phyloP scores from a whole-genome alignment of 352 stramenopile genomes.

The Pythium phragmitis region DNA sequence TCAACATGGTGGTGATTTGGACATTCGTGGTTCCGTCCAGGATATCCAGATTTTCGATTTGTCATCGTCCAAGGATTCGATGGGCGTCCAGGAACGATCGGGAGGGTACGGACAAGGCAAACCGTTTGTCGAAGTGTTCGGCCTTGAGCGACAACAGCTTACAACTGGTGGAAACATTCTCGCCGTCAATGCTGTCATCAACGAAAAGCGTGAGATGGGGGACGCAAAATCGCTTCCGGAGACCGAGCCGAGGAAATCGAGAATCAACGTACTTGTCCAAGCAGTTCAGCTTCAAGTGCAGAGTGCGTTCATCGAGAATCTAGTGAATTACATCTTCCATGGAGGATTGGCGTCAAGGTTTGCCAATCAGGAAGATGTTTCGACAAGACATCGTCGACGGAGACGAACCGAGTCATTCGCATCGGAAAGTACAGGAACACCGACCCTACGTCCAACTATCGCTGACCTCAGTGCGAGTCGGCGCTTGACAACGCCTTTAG shows the following conservation, averaged over 20 bases:
- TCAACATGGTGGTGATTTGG: conserved; percentile 27
- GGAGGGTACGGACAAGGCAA: conserved; percentile 18
- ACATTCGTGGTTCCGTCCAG: conserved; percentile 47
- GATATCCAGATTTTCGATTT: conserved; percentile 80
- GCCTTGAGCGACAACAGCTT: conserved; percentile 32
- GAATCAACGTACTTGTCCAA: conserved; percentile 41
- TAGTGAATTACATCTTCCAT: conserved; percentile 58
- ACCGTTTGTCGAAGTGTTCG: conserved; percentile 56
- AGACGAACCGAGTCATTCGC: conserved; percentile 25
- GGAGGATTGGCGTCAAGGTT: conserved; percentile 50
- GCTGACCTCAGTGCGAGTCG: neutral
- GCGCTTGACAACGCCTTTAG: neutral
- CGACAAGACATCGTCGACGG: conserved; percentile 4
- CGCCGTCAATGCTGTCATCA: conserved; percentile 45
- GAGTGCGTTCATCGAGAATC: conserved; percentile 57
- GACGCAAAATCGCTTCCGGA: neutral
- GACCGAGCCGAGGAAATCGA: conserved; percentile 32
- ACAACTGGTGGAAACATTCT: conserved; percentile 33
- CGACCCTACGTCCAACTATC: neutral
- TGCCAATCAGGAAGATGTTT: conserved; percentile 25
- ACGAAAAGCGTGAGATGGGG: conserved; percentile 9
- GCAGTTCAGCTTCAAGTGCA: conserved; percentile 56
- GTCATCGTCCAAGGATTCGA: conserved; percentile 30
- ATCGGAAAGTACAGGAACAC: conserved; percentile 10
- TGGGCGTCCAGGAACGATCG: conserved; percentile 3